phyloP scores from a whole-genome alignment of 169 alveolate genomes.

The Eimeria maxima region DNA sequence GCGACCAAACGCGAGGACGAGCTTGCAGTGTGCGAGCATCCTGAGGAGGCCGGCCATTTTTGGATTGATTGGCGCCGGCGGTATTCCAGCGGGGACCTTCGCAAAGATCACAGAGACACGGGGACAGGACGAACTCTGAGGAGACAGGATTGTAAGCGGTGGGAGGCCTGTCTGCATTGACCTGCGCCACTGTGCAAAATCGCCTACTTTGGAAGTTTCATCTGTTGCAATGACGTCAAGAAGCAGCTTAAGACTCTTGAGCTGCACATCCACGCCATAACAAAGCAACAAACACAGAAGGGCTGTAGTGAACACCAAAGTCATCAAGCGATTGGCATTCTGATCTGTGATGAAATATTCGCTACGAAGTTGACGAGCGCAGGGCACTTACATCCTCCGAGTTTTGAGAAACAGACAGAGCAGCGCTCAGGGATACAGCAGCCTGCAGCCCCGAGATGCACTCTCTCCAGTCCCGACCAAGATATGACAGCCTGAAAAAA shows the following conservation, averaged over 20 bases:
- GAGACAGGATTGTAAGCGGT: background rate
- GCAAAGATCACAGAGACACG: background rate
- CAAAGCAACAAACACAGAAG: background rate
- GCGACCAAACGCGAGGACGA: slow-evolving; percentile 59
- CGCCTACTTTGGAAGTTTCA: slow-evolving; percentile 53
- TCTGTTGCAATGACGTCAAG: slow-evolving; percentile 67
- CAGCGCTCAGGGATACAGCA: slow-evolving; percentile 58
- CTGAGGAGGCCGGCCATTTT: slow-evolving; percentile 81
- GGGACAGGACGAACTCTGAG: background rate
- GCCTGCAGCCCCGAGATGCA: slow-evolving; percentile 69
- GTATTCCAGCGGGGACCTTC: slow-evolving; percentile 74
- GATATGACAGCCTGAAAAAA: slow-evolving; percentile 31
- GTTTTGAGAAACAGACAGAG: slow-evolving; percentile 40
- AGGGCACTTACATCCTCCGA: slow-evolving; percentile 21
- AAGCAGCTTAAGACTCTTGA: slow-evolving; percentile 59
- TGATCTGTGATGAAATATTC: background rate
- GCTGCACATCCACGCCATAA: slow-evolving; percentile 43
- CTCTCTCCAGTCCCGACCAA: slow-evolving; percentile 68
- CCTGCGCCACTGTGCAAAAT: background rate
- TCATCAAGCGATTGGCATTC: background rate
- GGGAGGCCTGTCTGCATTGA: background rate
- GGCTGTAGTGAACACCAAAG: background rate
- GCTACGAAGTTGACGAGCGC: background rate
- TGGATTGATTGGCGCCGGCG: slow-evolving; percentile 65
- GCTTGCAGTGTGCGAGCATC: slow-evolving; percentile 77